A percentile compares a stretch with the other conserved stretches of the same genome.
phyloP scores from a whole-genome alignment of 208 protist species.

The Leishmania braziliensis region DNA sequence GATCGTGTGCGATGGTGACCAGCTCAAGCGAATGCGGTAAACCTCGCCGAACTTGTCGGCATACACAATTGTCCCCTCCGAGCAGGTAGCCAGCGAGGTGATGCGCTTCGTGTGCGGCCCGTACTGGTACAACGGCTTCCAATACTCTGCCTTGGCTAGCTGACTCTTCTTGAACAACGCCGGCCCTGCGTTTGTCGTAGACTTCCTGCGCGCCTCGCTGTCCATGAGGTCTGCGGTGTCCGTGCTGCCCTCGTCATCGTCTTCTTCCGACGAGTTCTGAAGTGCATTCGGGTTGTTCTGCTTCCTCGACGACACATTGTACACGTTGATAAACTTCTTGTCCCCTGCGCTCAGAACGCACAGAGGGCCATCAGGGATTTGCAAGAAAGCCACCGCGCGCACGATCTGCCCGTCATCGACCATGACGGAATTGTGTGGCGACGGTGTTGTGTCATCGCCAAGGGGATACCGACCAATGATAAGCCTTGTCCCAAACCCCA shows the following conservation, averaged over 20 bases:
- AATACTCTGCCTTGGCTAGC: constrained; percentile 31
- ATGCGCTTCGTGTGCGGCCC: constrained; percentile 87
- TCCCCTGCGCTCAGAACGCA: constrained; percentile 81
- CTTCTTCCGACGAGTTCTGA: constrained; percentile 31
- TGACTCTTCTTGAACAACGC: constrained; percentile 12
- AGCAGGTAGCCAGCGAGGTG: constrained; percentile 52
- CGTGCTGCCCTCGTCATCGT: constrained; percentile 9
- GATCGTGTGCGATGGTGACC: constrained; percentile 52
- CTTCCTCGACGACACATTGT: constrained; percentile 56
- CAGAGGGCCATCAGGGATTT: constrained; percentile 58
- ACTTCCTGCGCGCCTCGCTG: constrained; percentile 2
- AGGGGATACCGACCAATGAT: constrained; percentile 53
- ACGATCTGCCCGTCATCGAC: constrained; percentile 80
- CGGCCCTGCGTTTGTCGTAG: neutral
- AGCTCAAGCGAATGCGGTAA: constrained; percentile 64
- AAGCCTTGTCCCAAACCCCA: constrained; percentile 63
- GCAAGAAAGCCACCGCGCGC: constrained; percentile 63
- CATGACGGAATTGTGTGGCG: constrained; percentile 46
- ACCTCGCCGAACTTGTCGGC: constrained; percentile 93
- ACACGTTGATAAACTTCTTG: constrained; percentile 80
- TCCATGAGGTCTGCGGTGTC: constrained; percentile 17
- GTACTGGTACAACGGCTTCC: constrained; percentile 62
- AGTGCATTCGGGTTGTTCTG: constrained; percentile 37
- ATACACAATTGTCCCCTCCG: constrained; percentile 75
- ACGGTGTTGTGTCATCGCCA: constrained; percentile 25